Evolutionary conservation across 164 flowering plant species (phyloP).

Genomic region (Echeveria elegans): DNA sequence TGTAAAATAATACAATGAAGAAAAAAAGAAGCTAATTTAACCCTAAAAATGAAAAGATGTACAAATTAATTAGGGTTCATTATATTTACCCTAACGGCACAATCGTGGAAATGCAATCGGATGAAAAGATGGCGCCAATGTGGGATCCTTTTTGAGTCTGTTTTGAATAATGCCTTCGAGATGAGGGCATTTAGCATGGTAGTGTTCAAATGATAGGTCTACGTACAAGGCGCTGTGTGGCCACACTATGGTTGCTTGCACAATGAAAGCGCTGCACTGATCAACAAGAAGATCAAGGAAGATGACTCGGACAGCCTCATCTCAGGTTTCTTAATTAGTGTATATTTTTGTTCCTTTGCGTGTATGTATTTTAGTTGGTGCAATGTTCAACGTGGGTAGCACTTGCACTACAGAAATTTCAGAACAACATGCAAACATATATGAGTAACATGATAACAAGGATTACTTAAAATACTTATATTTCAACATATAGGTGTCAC

Average conservation of each 20-base stretch:
- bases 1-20: too few relatives aligned
- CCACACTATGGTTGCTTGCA: too few relatives aligned
- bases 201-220: too few relatives aligned
- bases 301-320: too few relatives aligned
- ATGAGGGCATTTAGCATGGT: constrained; percentile 22
- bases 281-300: too few relatives aligned
- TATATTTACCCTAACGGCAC: constrained; percentile 15
- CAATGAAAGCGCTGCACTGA: too few relatives aligned
- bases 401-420: not conserved
- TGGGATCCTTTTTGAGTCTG: constrained; percentile 13
- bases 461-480: not conserved
- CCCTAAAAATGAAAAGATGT: too few relatives aligned
- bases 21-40: too few relatives aligned
- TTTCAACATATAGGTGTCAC: not conserved
- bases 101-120: constrained; percentile 35
- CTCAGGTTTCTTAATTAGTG: too few relatives aligned
- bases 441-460: not conserved
- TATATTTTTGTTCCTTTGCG: too few relatives aligned
- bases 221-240: too few relatives aligned
- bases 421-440: constrained; percentile 1
- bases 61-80: too few relatives aligned
- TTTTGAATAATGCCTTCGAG: constrained; percentile 17
- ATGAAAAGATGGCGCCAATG: constrained; percentile 23
- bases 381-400: not conserved
- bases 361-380: not conserved